These are phyloP conservation scores for Suhomyces bolitotheri DNA, from an alignment of 1,139 yeast species.

Conservation along the genomic window DNA sequence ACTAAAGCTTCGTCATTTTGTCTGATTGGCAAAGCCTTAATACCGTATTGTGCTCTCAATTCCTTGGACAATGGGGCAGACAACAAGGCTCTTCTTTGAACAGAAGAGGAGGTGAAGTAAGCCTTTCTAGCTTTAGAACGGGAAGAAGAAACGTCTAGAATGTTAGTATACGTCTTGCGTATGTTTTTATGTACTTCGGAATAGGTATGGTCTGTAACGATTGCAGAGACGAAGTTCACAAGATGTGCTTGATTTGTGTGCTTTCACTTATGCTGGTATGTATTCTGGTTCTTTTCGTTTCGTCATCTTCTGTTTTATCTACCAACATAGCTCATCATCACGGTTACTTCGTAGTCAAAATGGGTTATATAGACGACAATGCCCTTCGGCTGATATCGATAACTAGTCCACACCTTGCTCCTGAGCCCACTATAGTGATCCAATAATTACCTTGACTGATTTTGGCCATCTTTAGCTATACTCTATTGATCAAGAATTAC, in stretches of 20 bases:
- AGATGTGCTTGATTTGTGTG: too few relatives aligned
- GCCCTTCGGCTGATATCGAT: too few relatives aligned
- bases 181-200: not conserved
- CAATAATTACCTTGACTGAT: conserved; percentile 57
- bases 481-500: conserved; percentile 13
- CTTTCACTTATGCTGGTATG: too few relatives aligned
- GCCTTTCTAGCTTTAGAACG: conserved; percentile 99
- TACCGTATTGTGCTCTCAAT: conserved; percentile 96
- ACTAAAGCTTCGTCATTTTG: conserved; percentile 95
- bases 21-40: conserved; percentile 97
- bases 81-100: conserved; percentile 91
- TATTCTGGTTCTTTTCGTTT: too few relatives aligned
- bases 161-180: conserved; percentile 32
- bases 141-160: conserved; percentile 93
- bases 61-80: conserved; percentile 99
- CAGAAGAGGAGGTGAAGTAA: conserved; percentile 97
- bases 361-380: too few relatives aligned
- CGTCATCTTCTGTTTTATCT: too few relatives aligned
- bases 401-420: too few relatives aligned
- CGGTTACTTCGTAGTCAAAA: too few relatives aligned
- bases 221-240: too few relatives aligned
- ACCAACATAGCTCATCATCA: too few relatives aligned
- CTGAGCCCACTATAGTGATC: conserved; percentile 7
- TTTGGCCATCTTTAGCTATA: conserved; percentile 53
- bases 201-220: too few relatives aligned